Evolutionary conservation across 495 filamentous ascomycete species (phyloP).

Genomic region (Sporormia fimetaria): DNA sequence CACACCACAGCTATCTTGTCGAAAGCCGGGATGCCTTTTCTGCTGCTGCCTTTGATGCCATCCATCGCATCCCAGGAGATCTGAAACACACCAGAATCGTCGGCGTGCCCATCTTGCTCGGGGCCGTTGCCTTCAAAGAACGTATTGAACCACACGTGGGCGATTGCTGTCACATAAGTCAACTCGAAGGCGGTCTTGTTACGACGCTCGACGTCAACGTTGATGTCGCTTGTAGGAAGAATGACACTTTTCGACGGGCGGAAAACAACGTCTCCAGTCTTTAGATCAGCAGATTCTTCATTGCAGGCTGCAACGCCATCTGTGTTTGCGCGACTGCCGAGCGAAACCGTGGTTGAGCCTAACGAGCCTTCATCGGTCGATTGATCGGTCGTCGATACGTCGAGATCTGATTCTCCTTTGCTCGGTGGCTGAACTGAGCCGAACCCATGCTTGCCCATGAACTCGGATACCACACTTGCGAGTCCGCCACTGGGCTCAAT

Average conservation of each 20-base stretch:
- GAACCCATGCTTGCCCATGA: constrained; percentile 24
- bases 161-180: constrained; percentile 83
- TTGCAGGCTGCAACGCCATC: constrained; percentile 12
- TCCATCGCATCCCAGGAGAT: constrained; percentile 56
- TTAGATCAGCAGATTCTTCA: constrained; percentile 1
- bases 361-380: background rate
- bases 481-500: constrained; percentile 36
- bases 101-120: constrained; percentile 47
- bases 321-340: constrained; percentile 1
- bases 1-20: constrained; percentile 85
- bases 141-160: constrained; percentile 92
- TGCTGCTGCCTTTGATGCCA: constrained; percentile 65
- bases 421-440: constrained; percentile 5
- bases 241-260: constrained; percentile 54
- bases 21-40: constrained; percentile 69
- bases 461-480: constrained; percentile 41
- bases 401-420: too few species aligned
- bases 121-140: constrained; percentile 80
- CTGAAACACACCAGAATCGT: constrained; percentile 48
- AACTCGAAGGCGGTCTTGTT: constrained; percentile 66
- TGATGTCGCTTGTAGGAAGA: constrained; percentile 71
- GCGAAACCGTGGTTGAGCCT: background rate
- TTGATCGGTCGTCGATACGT: constrained; percentile 13
- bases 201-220: constrained; percentile 76
- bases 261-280: constrained; percentile 53